Conservation (phyloP, 208 protist genomes). For the Crithidia bombi region DNA sequence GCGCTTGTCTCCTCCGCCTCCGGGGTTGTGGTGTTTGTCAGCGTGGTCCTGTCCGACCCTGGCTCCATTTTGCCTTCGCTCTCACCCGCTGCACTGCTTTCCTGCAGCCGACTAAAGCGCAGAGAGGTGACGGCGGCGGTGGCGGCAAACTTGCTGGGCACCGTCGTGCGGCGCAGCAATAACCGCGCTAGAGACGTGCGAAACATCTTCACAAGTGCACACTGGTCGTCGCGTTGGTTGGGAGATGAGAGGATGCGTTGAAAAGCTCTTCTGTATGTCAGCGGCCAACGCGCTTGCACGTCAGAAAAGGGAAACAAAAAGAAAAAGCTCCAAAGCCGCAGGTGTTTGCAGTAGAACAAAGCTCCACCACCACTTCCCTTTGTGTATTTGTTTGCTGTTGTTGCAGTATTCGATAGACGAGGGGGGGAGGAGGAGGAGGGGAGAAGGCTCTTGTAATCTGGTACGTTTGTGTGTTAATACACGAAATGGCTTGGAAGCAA, state of each 20-base stretch:
- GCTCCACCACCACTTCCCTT: too few relatives aligned
- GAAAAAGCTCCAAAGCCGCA: too few relatives aligned
- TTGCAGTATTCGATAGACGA: too few relatives aligned
- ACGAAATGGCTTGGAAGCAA: not conserved
- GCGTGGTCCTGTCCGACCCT: not conserved
- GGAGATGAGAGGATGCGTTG: not conserved
- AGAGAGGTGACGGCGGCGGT: not conserved
- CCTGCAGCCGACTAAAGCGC: not conserved
- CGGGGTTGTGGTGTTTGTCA: not conserved
- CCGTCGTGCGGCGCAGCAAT: conserved; percentile 15
- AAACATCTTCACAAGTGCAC: not conserved
- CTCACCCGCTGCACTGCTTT: not conserved
- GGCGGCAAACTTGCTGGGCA: not conserved
- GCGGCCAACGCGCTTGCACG: too few relatives aligned
- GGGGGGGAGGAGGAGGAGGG: too few relatives aligned
- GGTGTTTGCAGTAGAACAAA: too few relatives aligned
- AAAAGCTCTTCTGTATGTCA: not conserved
- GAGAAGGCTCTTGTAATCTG: too few relatives aligned
- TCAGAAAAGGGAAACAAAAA: not conserved
- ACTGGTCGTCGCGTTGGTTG: not conserved
- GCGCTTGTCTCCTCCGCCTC: not conserved
- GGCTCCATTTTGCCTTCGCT: not conserved
- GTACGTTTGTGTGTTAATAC: too few relatives aligned
- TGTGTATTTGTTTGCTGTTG: too few relatives aligned
- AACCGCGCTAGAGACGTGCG: conserved; percentile 5